These are phyloP conservation scores for Solanum clarkiae DNA, from an alignment of 257 asterid genomes.

Conservation along the genomic window DNA sequence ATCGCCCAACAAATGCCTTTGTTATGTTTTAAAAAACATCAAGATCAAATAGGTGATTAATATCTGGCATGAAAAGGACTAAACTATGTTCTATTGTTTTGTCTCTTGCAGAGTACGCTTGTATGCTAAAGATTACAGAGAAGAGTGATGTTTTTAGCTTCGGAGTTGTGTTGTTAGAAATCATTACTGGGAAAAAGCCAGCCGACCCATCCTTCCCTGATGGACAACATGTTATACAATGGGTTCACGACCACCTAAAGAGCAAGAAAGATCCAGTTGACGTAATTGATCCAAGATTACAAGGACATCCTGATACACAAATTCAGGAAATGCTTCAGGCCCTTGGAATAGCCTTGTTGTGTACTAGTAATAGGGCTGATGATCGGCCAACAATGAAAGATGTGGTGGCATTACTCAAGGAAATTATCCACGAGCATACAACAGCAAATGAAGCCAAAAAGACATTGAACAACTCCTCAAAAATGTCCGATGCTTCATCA, in stretches of 20 bases:
- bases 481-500: conserved; percentile 9
- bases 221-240: conserved; percentile 57
- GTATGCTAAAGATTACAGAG: conserved; percentile 51
- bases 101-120: conserved; percentile 44
- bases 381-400: conserved; percentile 82
- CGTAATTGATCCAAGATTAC: conserved; percentile 47
- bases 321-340: conserved; percentile 82
- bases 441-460: conserved; percentile 33
- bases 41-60: not conserved
- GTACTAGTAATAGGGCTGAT: conserved; percentile 59
- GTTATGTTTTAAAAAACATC: not conserved
- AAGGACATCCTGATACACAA: conserved; percentile 62
- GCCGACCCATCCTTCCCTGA: conserved; percentile 66
- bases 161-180: conserved; percentile 64
- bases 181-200: conserved; percentile 62
- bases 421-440: conserved; percentile 36
- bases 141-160: conserved; percentile 76
- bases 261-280: conserved; percentile 47
- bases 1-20: not conserved
- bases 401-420: conserved; percentile 66
- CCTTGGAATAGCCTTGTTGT: conserved; percentile 65
- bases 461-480: conserved; percentile 14
- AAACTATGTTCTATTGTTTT: not conserved
- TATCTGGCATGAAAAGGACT: not conserved
- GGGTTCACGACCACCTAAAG: conserved; percentile 58